Base-by-base conservation (phyloP, 257 asterid genomes). In the Agastache rugosa region DNA sequence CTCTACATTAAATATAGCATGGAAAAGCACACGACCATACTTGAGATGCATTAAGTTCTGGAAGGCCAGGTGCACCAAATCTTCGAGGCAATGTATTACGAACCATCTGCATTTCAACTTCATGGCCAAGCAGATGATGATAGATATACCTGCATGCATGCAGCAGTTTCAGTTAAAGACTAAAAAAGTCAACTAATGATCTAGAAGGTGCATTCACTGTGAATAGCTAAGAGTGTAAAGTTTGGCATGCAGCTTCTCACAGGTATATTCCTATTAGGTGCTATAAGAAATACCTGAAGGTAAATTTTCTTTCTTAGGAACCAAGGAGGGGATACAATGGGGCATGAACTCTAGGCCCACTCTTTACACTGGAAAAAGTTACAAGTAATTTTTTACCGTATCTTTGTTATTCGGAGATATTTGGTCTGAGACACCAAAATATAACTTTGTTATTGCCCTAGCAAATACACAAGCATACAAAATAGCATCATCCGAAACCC, bases 11-110 rank as follows among this genome's bases (percentile, higher is more conserved):
- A 64, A 67, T 62, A 73, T 61, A 51, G 61, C 37, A 54, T 63
- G 20, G 53, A 67, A 58, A 27, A 66, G 66, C 20, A 51, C 15
- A 22, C 20, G 59, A 69, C 73, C 83, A 64, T 88, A 93, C 99
- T 85, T 95, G 99, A 82, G 99, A 95, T 70, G 98, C 99, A 71
- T 95, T 95, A 50, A 95, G 96, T 80, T 92, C 97, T 12, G 98
- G 99, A 80, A 95, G 98, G 59, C 98, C 98, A 0, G 98, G 98
- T 8, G 99, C 99, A 77, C 99, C 99, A 89, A 92, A 95, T 71
- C 98, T 88, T 53, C 98, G 97, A 76, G 99, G 99, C 79, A 93
- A 84, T 12, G 97, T 74, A 83, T 89, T 95, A 39, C 97, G 97
- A 66, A 95, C 96, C 91, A 92, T 87, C 90, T 95, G 98, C 96